A percentile compares a stretch with the other conserved stretches of the same genome.
These are phyloP conservation scores for Halophytophthora polymorphica DNA, from an alignment of 352 stramenopile genomes.

Conservation along the genomic window DNA sequence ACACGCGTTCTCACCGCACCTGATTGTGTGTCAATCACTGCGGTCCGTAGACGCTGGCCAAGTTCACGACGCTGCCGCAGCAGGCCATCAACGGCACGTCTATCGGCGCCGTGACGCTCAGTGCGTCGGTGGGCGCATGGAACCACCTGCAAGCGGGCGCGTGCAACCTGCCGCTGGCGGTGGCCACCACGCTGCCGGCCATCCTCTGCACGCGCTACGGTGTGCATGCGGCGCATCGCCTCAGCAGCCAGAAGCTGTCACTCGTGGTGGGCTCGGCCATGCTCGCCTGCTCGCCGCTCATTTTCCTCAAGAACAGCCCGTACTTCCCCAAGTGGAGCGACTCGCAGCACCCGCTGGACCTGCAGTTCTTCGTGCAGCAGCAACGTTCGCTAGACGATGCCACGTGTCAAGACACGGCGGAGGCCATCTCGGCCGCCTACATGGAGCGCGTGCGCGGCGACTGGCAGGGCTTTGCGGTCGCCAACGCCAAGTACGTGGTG, in stretches of 20 bases:
- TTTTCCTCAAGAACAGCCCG: constrained; percentile 78
- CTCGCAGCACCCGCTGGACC: constrained; percentile 49
- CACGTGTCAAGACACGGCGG: constrained; percentile 8
- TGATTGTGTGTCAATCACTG: not conserved
- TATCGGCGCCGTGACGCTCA: constrained; percentile 72
- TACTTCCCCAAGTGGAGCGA: constrained; percentile 77
- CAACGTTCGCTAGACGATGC: constrained; percentile 26
- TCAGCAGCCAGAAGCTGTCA: constrained; percentile 74
- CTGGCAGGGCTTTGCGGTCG: constrained; percentile 37
- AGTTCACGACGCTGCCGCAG: constrained; percentile 75
- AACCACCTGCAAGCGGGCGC: constrained; percentile 68
- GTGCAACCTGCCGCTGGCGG: constrained; percentile 76
- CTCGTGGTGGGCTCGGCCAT: constrained; percentile 78
- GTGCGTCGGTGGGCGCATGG: constrained; percentile 57
- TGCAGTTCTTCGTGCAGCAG: constrained; percentile 72
- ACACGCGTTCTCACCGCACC: not conserved
- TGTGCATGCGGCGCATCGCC: constrained; percentile 66
- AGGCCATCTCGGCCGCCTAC: constrained; percentile 35
- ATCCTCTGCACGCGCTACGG: constrained; percentile 79
- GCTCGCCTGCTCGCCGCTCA: constrained; percentile 71
- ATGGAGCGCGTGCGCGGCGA: constrained; percentile 39
- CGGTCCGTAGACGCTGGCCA: constrained; percentile 58
- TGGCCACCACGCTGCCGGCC: constrained; percentile 67
- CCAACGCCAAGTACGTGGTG: constrained; percentile 77
- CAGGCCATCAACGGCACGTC: constrained; percentile 84